Conservation (phyloP, 2,329 filamentous ascomycete species). For the Trematosphaeria pertusa region DNA sequence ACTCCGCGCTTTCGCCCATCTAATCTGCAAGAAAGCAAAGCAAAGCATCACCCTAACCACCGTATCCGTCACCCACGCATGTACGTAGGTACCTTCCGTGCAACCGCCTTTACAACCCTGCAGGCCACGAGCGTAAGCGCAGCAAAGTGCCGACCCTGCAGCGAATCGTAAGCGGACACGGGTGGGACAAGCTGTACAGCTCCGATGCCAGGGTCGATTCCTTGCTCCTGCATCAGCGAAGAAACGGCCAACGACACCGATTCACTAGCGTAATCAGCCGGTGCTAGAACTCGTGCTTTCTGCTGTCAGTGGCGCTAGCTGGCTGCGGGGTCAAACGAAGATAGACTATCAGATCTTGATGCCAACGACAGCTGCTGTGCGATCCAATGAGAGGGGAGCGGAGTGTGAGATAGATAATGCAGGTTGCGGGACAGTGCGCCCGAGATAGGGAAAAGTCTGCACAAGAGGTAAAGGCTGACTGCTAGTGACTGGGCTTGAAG, state of each 20-base stretch:
- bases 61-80: constrained; percentile 1
- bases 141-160: constrained; percentile 4
- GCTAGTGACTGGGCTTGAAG: too few relatives aligned
- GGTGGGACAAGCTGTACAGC: background rate
- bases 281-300: too few relatives aligned
- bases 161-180: constrained; percentile 12
- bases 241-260: too few relatives aligned
- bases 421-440: background rate
- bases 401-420: background rate
- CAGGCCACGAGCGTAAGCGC: constrained; percentile 3
- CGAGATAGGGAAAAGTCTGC: background rate
- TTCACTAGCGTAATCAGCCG: too few relatives aligned
- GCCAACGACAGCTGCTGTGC: background rate
- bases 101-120: background rate
- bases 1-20: too few relatives aligned
- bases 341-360: background rate
- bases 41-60: background rate
- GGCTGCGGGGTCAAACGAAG: background rate
- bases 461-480: too few relatives aligned
- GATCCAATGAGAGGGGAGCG: background rate
- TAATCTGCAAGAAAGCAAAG: background rate
- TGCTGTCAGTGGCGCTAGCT: too few relatives aligned
- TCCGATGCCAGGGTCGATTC: constrained; percentile 1
- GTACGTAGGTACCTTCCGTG: background rate
- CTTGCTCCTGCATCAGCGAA: background rate